Evolutionary conservation across 768 basidiomycete genomes (phyloP).

Genomic region (Mycena leptocephala): DNA sequence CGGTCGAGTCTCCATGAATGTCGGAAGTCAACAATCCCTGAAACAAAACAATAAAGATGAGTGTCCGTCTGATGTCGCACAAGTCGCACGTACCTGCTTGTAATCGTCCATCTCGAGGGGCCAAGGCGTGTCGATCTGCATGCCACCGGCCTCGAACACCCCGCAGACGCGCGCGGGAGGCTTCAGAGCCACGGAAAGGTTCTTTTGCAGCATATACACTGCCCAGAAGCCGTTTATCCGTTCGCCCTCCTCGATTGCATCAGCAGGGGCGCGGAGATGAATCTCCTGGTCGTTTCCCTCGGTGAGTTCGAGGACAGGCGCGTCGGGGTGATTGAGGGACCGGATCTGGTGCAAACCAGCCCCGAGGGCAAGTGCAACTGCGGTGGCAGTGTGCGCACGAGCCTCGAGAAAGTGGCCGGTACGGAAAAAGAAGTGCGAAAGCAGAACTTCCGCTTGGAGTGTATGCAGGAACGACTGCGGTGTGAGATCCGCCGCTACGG

Average conservation of each 20-base stretch:
- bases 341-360: slow-evolving; percentile 57
- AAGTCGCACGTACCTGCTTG: slow-evolving; percentile 50
- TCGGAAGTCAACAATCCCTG: slow-evolving; percentile 64
- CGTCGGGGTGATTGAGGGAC: slow-evolving; percentile 44
- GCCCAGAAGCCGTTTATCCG: slow-evolving; percentile 80
- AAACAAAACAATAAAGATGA: background rate
- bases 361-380: slow-evolving; percentile 60
- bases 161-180: slow-evolving; percentile 70
- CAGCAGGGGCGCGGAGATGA: slow-evolving; percentile 58
- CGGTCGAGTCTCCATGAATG: slow-evolving; percentile 63
- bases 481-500: slow-evolving; percentile 60
- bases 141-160: slow-evolving; percentile 64
- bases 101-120: slow-evolving; percentile 61
- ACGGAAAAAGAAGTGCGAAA: slow-evolving; percentile 77
- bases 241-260: slow-evolving; percentile 75
- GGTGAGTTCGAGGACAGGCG: slow-evolving; percentile 54
- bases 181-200: slow-evolving; percentile 69
- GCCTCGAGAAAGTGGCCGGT: slow-evolving; percentile 74
- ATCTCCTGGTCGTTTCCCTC: slow-evolving; percentile 48
- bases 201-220: slow-evolving; percentile 72
- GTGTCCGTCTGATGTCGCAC: slow-evolving; percentile 25
- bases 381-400: slow-evolving; percentile 69
- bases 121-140: slow-evolving; percentile 71
- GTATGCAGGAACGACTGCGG: slow-evolving; percentile 68
- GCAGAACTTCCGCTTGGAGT: slow-evolving; percentile 75